Conservation (phyloP, 352 stramenopile genomes). For the Pythium brachiatum region DNA sequence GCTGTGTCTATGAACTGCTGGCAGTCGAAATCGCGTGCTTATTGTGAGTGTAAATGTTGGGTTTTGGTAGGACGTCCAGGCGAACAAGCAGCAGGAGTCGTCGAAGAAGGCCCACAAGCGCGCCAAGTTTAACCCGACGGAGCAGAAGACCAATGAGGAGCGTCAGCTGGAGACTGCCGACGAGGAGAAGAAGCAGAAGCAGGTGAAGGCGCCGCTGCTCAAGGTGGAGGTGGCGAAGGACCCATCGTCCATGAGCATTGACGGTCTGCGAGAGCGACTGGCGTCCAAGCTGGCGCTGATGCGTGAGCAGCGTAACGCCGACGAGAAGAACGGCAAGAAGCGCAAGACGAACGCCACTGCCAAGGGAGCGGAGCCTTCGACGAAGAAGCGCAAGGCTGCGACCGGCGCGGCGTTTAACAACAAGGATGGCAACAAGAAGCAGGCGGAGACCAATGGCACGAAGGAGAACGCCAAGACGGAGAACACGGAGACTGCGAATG, state of each 20-base stretch:
- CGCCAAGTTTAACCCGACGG: constrained; percentile 61
- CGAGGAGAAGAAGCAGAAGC: constrained; percentile 47
- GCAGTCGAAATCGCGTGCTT: background rate
- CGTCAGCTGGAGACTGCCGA: constrained; percentile 44
- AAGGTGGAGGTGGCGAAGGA: constrained; percentile 38
- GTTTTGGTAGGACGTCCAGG: constrained; percentile 43
- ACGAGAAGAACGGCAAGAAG: constrained; percentile 64
- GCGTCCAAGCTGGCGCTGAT: constrained; percentile 68
- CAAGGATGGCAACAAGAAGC: constrained; percentile 34
- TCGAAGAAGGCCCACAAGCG: constrained; percentile 70
- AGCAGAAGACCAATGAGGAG: constrained; percentile 67
- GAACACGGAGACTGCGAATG: background rate
- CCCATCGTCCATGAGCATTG: constrained; percentile 41
- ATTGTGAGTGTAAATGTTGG: background rate
- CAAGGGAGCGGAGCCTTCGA: constrained; percentile 28
- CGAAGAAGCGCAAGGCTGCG: constrained; percentile 59
- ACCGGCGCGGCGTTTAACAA: constrained; percentile 36
- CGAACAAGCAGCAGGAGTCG: constrained; percentile 47
- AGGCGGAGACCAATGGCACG: constrained; percentile 18
- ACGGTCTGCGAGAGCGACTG: constrained; percentile 65
- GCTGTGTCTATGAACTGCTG: background rate
- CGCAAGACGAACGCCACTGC: constrained; percentile 28
- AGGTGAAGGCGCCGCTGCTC: constrained; percentile 23
- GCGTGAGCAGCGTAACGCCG: constrained; percentile 68
- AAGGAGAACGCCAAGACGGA: constrained; percentile 22